Base-by-base conservation (phyloP, 176 grass and related monocot genomes). In the Pontederia paniculata region DNA sequence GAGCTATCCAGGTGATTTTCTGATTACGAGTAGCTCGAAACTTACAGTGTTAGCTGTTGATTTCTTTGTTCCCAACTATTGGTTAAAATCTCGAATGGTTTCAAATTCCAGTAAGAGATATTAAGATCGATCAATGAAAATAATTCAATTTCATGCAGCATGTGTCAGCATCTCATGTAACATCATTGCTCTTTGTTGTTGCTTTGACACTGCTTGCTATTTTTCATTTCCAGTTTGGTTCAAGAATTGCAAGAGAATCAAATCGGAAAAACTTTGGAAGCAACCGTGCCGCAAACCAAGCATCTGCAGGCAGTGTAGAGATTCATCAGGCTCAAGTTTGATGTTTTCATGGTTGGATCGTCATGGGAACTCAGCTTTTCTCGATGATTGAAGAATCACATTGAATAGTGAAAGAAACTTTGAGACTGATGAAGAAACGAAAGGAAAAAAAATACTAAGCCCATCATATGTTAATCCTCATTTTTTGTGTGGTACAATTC, bases 181-280 rank as follows among this genome's bases (percentile, higher is more conserved):
- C 28, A 18, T 42, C 21, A 31, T 13, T 17, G 18, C 13, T 1
- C 4, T 12, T 20, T 42, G 20, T 42, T 42, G 20, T 67, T 54
- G 16, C 12, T 25, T 54, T 42, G 2, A 10, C 0, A 67, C 1
- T 73, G 14, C 14, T 52, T 53, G n/a, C 54, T 12, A 65, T 14
- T 18, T 0, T 60, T 62, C 4, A 23, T 55, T 14, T 23, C 19
- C 71, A 88, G 93, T 91, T 98, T 74, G 86, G 93, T 69, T 84
- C 93, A 22, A 90, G 93, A 67, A 90, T 88, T 68, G 86, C 93
- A 25, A 81, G 82, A 72, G 93, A 90, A 58, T 91, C 86, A 4
- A 97, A 97, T 68, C 80, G 78, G 50, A 84, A 79, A 50, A 86
- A 84, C 77, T 97, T 97, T 0, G 86, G 86, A 65, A 90, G 86